Percentiles rank a stretch among this genome's conserved stretches.
phyloP scores from a whole-genome alignment of 83 land plant species.

The Picea engelmannii region DNA sequence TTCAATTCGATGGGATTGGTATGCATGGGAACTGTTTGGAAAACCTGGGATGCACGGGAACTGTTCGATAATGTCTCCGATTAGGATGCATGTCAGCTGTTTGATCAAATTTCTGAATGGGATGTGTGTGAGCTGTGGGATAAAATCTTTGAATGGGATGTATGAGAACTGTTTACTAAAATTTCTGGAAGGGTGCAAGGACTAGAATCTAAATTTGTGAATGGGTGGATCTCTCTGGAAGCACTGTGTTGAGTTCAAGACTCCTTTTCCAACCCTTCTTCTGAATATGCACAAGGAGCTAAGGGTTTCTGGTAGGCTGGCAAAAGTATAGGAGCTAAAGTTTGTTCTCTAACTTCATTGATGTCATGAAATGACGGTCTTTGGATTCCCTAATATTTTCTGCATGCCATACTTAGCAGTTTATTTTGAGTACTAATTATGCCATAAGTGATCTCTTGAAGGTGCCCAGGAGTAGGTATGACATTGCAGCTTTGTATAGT shows the following conservation, averaged over 20 bases:
- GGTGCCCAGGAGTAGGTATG: not conserved
- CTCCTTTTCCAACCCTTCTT: not conserved
- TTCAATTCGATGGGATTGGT: no score
- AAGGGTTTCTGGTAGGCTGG: not conserved
- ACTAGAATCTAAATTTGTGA: not conserved
- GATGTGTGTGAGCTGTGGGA: no score
- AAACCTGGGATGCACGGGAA: no score
- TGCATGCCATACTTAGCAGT: not conserved
- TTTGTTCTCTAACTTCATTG: not conserved
- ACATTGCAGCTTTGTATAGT: not conserved
- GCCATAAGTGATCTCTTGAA: not conserved
- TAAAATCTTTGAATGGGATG: no score
- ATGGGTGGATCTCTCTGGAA: not conserved
- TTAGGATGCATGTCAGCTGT: no score
- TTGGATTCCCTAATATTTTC: not conserved
- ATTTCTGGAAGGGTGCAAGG: not conserved
- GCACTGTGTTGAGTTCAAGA: not conserved
- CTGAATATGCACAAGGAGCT: not conserved
- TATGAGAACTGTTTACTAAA: no score
- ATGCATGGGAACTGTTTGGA: no score
- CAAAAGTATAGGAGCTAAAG: not conserved
- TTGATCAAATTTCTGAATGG: no score
- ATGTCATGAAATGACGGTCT: not conserved
- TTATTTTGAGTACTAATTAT: not conserved
- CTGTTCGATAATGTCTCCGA: no score